Evolutionary conservation across 106 monocot genomes (phyloP).

Genomic region (Dactylorhiza incarnata): DNA sequence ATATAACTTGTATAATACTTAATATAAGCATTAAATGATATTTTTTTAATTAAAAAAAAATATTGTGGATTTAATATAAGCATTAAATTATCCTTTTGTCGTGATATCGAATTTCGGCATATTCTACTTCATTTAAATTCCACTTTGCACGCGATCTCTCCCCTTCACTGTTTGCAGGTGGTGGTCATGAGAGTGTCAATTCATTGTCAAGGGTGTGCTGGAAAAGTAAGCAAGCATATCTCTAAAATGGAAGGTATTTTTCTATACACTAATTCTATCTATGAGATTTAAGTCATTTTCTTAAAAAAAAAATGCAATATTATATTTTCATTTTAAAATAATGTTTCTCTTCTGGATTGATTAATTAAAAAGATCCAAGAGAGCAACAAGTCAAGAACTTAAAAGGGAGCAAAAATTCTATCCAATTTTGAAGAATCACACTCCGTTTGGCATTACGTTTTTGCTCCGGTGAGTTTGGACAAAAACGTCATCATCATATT

Average conservation of each 20-base stretch:
- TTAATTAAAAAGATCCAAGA: too few species aligned
- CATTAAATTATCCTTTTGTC: slow-evolving; percentile 9
- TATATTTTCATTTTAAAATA: too few species aligned
- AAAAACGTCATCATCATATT: too few species aligned
- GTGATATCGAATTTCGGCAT: background rate
- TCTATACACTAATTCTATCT: background rate
- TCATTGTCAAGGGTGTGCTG: slow-evolving; percentile 91
- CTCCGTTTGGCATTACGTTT: too few species aligned
- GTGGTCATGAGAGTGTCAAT: slow-evolving; percentile 87
- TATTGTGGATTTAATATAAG: too few species aligned
- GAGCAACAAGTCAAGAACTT: too few species aligned
- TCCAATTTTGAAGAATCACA: too few species aligned
- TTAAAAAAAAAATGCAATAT: too few species aligned
- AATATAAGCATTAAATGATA: background rate
- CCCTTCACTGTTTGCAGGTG: slow-evolving; percentile 33
- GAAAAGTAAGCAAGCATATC: slow-evolving; percentile 89
- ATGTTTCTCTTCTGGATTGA: too few species aligned
- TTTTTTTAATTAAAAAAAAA: background rate
- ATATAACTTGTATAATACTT: background rate
- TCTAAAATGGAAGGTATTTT: slow-evolving; percentile 88
- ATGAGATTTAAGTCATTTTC: too few species aligned
- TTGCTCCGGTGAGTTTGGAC: too few species aligned
- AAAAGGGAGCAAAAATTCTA: too few species aligned
- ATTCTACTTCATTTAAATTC: background rate
- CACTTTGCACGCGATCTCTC: background rate